phyloP scores from a whole-genome alignment of 306 rosid genomes.

The Pueraria montana region DNA sequence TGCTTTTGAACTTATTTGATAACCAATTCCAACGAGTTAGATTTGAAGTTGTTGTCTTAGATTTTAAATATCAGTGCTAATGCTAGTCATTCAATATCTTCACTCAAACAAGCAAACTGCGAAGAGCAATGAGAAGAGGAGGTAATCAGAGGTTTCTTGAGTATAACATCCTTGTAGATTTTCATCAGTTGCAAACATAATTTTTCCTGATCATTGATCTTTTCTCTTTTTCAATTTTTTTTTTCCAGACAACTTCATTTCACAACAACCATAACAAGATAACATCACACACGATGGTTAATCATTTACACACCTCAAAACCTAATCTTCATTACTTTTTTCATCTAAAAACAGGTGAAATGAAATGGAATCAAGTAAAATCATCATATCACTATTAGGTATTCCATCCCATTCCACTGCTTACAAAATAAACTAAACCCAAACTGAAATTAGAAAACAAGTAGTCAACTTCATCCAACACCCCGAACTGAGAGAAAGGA shows the following conservation, averaged over 20 bases:
- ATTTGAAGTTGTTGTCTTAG: neutral
- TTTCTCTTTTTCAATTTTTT: no score
- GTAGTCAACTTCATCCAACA: neutral
- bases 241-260: no score
- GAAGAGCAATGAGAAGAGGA: neutral
- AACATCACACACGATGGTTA: neutral
- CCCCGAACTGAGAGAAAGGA: neutral
- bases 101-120: constrained; percentile 32
- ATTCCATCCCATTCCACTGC: neutral
- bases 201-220: neutral
- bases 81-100: neutral
- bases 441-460: neutral
- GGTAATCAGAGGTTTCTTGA: neutral
- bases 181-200: neutral
- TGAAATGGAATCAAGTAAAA: neutral
- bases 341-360: neutral
- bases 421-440: neutral
- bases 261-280: neutral
- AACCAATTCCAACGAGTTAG: neutral
- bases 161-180: neutral
- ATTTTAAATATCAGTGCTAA: neutral
- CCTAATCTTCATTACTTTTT: neutral
- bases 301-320: neutral
- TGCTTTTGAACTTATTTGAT: neutral
- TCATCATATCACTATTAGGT: neutral